A percentile compares a stretch with the other conserved stretches of the same genome.
Conservation (phyloP, 352 stramenopile genomes). For the Globisporangium alternatum region DNA sequence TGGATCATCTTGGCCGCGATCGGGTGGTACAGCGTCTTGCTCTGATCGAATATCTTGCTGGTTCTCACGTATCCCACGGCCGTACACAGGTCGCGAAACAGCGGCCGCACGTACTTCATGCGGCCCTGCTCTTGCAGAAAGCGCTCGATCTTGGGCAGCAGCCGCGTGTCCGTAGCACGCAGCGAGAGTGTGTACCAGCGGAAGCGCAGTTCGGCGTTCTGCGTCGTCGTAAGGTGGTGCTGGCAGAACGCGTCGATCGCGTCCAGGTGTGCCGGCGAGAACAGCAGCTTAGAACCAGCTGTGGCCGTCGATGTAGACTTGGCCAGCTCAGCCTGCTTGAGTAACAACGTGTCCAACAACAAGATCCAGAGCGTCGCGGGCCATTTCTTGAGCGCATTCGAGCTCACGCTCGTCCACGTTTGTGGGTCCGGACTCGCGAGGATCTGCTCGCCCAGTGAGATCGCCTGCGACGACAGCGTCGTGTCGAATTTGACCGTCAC, state of each 20-base stretch:
- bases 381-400: slow-evolving; percentile 25
- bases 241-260: slow-evolving; percentile 55
- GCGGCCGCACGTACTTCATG: slow-evolving; percentile 74
- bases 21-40: slow-evolving; percentile 65
- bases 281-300: not conserved
- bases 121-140: slow-evolving; percentile 63
- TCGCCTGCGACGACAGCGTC: slow-evolving; percentile 56
- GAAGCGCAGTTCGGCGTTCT: slow-evolving; percentile 71
- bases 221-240: slow-evolving; percentile 41
- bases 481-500: slow-evolving; percentile 87
- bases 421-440: slow-evolving; percentile 19
- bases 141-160: slow-evolving; percentile 34
- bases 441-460: slow-evolving; percentile 41
- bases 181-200: slow-evolving; percentile 66
- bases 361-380: slow-evolving; percentile 53
- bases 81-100: slow-evolving; percentile 59
- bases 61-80: slow-evolving; percentile 30
- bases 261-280: slow-evolving; percentile 40
- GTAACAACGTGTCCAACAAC: slow-evolving; percentile 52
- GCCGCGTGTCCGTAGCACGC: slow-evolving; percentile 40
- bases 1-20: slow-evolving; percentile 76
- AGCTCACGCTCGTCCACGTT: slow-evolving; percentile 24
- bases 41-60: slow-evolving; percentile 35
- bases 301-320: too few relatives aligned
- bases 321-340: not conserved